Base-by-base conservation (phyloP, 139 green algal genomes). In the Haematococcus sp. region DNA sequence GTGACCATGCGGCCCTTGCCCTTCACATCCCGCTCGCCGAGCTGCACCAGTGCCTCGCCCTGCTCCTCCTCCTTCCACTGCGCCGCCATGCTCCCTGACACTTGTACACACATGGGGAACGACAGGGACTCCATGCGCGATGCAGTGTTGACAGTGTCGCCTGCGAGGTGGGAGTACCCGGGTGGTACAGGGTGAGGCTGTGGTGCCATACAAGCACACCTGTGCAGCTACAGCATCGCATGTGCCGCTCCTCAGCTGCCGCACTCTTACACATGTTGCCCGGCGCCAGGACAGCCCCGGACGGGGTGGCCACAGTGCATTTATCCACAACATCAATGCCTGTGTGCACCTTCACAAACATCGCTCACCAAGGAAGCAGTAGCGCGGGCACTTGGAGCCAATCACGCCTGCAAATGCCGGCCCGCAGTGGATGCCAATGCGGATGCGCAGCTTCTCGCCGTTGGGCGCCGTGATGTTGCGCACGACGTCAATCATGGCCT, bases 381-480 rank as follows among this genome's bases (percentile, higher is more conserved):
- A 88, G 20, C 79, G 76, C 2, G 79, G 83, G 76, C 82, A 87
- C 79, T 86, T 86, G 68, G 65, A 75, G 68, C 83, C 83, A 28
- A 88, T 83, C 33, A 88, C 77, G n/a, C 82, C 82, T 5, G 82
- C 78, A 65, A 81, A 88, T 2, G 76, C 82, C 5, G 78, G 78
- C 0, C 82, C 82, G 40, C 77, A 83, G 65, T 89, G 84, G 30
- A 89, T 68, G 13, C 83, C 83, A 46, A 87, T 80, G 13, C 81
- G 74, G 30, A 87, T 82, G 9, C 74, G 67, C 44, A 87, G 72
- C 9, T 34, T 30, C 51, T 78, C 71, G 20, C 77, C 81, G 28
- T 80, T 79, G 31, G 77, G 77, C 30, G 74, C 56, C 35, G 74
- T 84, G 43, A 84, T 76, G 70, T 77, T 79, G 27, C 68, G 70